Evolutionary conservation across 2,329 filamentous ascomycete species (phyloP), one percentile per base, ranked within the genome.

Genomic region (Sporothrix brunneoviolacea): DNA sequence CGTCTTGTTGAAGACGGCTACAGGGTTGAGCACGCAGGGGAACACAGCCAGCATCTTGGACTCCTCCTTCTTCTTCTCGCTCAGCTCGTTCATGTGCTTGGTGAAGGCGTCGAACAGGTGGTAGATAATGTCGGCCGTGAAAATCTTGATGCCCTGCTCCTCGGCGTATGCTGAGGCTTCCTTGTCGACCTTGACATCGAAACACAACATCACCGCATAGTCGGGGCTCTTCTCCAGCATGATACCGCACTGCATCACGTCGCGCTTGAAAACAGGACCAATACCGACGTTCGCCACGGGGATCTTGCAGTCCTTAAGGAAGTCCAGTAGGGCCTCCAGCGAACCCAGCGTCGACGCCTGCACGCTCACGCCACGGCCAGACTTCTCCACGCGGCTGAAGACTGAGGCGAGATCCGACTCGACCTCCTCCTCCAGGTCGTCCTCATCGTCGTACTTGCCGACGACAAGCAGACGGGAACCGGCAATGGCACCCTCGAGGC

Each of bases 121-220:
- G 70, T 98, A 98, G 64, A 98, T 98, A 61, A 98, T 98, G 68
- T 98, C 91, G 3, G 94, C 93, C 3, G 89, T 95, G 74, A 98
- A 98, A 61, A 98, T 88, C 76, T 95, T 97, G 72, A 98, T 88
- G 46, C 90, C 90, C 55, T 95, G 83, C 51, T 97, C 90, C 16
- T 96, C 89, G 10, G 93, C 93, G 61, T 97, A 95, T 9, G 80
- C 77, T 58, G 86, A 83, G 1, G 93, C 93, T 65, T 98, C 93
- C 69, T 95, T 97, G 72, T 98, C 93, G 15, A 98, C 88, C 74
- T 96, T 97, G 71, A 98, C 93, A 67, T 98, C 94, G 77, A 98
- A 98, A 68, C 93, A 97, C 45, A 98, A 83, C 93, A 98, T 98
- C 65, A 97, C 88, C n/a, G 93, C 93, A 60, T 84, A 94, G 65